Evolutionary conservation across 176 grass and related monocot species (phyloP).

Genomic region (Sorghum bicolor): DNA sequence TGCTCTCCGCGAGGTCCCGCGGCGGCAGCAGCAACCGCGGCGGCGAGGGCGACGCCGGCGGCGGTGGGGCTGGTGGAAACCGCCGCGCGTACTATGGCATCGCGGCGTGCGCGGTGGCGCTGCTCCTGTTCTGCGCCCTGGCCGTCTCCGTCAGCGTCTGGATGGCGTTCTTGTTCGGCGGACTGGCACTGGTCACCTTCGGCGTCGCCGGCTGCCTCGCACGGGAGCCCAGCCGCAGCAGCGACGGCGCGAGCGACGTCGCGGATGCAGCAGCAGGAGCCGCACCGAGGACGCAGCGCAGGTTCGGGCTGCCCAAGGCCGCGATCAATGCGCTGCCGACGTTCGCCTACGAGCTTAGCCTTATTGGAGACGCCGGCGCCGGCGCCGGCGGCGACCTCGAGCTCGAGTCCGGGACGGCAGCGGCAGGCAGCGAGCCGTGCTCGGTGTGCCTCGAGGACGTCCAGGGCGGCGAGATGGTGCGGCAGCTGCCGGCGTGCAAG

Average conservation of each 20-base stretch:
- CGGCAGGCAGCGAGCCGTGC: not conserved
- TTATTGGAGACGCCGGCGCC: not conserved
- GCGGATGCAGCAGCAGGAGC: fast-evolving
- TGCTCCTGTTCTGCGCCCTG: constrained; percentile 35
- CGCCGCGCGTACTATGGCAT: constrained; percentile 9
- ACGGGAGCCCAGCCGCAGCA: not conserved
- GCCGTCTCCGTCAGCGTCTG: constrained; percentile 13
- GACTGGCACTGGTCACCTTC: not conserved
- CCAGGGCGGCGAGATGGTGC: constrained; percentile 24
- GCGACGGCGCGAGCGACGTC: not conserved
- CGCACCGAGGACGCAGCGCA: not conserved
- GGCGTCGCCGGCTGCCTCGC: not conserved
- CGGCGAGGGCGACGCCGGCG: not conserved
- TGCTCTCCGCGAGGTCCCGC: not conserved
- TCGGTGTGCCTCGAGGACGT: constrained; percentile 40
- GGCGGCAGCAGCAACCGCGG: too few relatives aligned
- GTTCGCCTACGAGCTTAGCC: not conserved
- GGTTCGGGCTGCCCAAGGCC: constrained; percentile 4
- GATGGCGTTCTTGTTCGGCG: constrained; percentile 29
- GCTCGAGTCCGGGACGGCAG: not conserved
- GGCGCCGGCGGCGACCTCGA: not conserved
- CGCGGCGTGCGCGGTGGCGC: not conserved
- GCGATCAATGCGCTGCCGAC: constrained; percentile 12
- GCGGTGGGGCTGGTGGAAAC: not conserved
- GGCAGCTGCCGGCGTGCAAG: constrained; percentile 32